phyloP scores from a whole-genome alignment of 768 basidiomycete species.

The Mycena polygramma region DNA sequence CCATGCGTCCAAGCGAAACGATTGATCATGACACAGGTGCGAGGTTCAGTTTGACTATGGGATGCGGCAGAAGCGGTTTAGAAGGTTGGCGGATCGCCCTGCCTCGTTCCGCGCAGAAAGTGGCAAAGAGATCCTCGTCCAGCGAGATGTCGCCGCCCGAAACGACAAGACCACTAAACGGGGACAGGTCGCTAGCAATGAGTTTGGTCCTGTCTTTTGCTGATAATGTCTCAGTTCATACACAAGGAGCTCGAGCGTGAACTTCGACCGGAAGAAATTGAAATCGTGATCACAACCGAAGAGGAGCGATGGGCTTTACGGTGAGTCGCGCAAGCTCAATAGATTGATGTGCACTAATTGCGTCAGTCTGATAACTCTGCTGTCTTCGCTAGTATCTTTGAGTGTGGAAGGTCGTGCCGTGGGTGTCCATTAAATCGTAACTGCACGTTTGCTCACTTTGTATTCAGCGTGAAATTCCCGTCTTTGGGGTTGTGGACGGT shows the following conservation, averaged over 20 bases:
- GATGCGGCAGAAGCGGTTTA: conserved; percentile 68
- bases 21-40: conserved; percentile 63
- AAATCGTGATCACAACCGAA: conserved; percentile 61
- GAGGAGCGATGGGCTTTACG: conserved; percentile 88
- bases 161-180: conserved; percentile 68
- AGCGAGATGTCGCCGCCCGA: conserved; percentile 60
- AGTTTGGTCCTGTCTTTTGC: conserved; percentile 1
- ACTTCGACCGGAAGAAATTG: conserved; percentile 68
- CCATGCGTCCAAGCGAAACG: conserved; percentile 13
- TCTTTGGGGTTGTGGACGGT: conserved; percentile 80
- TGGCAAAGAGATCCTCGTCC: conserved; percentile 73
- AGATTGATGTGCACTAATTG: background rate
- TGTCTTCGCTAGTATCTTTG: conserved; percentile 72
- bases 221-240: conserved; percentile 61
- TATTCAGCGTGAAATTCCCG: conserved; percentile 83
- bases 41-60: conserved; percentile 86
- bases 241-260: conserved; percentile 86
- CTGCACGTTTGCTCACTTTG: conserved; percentile 13
- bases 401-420: conserved; percentile 57
- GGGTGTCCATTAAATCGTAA: background rate
- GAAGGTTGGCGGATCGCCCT: conserved; percentile 65
- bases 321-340: conserved; percentile 50
- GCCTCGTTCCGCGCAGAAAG: conserved; percentile 64
- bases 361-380: conserved; percentile 78
- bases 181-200: conserved; percentile 62